Evolutionary conservation across 345 rosid species (phyloP), one percentile per base, ranked within the genome.

Genomic region (Viola odorata): DNA sequence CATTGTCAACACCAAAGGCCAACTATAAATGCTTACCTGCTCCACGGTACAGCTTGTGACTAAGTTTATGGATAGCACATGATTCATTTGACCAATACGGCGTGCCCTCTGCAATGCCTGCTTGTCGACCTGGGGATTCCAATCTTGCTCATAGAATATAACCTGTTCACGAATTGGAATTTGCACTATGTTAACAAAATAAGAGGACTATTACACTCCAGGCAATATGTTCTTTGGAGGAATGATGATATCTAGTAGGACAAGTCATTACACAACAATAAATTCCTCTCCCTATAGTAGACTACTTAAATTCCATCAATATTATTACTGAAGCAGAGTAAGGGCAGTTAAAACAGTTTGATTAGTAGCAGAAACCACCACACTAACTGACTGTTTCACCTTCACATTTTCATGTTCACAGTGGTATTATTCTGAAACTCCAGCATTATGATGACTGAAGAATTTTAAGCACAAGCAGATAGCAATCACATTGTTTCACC

Each of bases 61-160:
- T 58, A 91, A 72, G 77, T 82, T 91, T 75, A 91, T 84, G 50
- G 90, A 83, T 57, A 91, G 59, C 64, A 91, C 98, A 65, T 83
- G 95, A 73, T 80, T 88, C 69, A 78, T 69, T 74, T 91, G 98
- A 69, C 98, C 98, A 73, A 91, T 91, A 57, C 98, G 79, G 66
- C 88, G 98, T 58, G 96, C 91, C 56, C 96, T 81, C 73, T 91
- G 98, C 77, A 91, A 70, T 69, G 96, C 98, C 74, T 88, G 96
- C 78, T 83, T 86, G 71, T 86, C 98, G 65, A 88, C 95, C 70
- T 91, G 98, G 44, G 96, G 98, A 68, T 91, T 91, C 98, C 98
- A 91, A 65, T 91, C 96, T 82, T 91, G 96, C 74, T 91, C 98
- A 13, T 82, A 91, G 73, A 88, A 86, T 69, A 91, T 83, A 67